A percentile compares a stretch with the other conserved stretches of the same genome.
phyloP scores from a whole-genome alignment of 1,139 yeast genomes.

The Maudiozyma humilis region DNA sequence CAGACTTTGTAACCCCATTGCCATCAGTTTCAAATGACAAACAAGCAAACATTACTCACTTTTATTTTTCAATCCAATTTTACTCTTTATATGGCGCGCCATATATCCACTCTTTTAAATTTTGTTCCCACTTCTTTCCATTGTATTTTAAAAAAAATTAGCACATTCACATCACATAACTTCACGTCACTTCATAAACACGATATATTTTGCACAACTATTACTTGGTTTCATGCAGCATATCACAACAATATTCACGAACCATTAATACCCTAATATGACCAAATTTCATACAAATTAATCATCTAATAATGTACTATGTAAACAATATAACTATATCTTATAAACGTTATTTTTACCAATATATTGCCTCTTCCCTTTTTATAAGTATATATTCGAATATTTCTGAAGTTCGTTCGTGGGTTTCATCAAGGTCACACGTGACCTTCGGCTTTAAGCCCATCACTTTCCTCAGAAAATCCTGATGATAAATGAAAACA shows the following conservation, averaged over 20 bases:
- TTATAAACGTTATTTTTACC: too few species aligned
- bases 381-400: too few species aligned
- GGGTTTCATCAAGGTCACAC: too few species aligned
- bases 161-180: neutral
- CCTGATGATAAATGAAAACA: too few species aligned
- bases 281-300: neutral
- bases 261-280: neutral
- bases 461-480: too few species aligned
- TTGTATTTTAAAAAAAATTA: neutral
- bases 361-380: too few species aligned
- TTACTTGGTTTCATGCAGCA: constrained; percentile 1
- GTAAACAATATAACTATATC: neutral
- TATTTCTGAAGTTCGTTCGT: too few species aligned
- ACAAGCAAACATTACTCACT: too few species aligned
- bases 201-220: neutral
- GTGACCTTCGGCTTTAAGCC: too few species aligned
- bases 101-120: neutral
- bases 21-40: too few species aligned
- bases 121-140: neutral
- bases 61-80: neutral
- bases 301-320: neutral
- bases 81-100: neutral
- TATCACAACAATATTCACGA: constrained; percentile 1
- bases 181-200: neutral
- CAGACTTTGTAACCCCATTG: too few species aligned